Conservation (phyloP, 768 basidiomycete species). For the Tulasnella sp. region DNA sequence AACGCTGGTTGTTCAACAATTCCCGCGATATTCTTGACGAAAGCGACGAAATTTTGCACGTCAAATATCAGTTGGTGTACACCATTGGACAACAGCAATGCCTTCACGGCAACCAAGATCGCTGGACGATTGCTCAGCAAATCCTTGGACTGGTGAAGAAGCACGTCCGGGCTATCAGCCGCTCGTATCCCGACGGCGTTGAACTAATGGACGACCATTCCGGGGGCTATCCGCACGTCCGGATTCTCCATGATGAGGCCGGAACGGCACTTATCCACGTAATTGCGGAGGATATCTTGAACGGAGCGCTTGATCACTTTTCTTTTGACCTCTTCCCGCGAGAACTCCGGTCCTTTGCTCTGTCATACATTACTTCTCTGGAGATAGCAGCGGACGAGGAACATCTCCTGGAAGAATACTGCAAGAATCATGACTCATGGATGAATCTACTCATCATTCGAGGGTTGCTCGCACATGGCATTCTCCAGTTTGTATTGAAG, state of each 20-base stretch:
- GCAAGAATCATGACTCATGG: conserved; percentile 11
- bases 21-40: conserved; percentile 35
- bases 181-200: not conserved
- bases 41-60: conserved; percentile 27
- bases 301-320: conserved; percentile 17
- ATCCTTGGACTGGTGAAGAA: not conserved
- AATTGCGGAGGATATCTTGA: conserved; percentile 1
- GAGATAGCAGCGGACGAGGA: too few relatives aligned
- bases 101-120: conserved; percentile 4
- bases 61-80: conserved; percentile 13
- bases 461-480: conserved; percentile 2
- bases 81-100: conserved; percentile 7
- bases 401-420: too few relatives aligned
- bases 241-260: not conserved
- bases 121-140: conserved; percentile 1
- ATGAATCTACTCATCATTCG: conserved; percentile 1
- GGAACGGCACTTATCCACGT: not conserved
- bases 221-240: not conserved
- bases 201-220: not conserved
- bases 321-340: conserved; percentile 18
- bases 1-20: conserved; percentile 19
- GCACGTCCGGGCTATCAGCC: not conserved
- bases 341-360: conserved; percentile 19
- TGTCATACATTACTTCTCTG: too few relatives aligned
- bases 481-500: not conserved